phyloP scores from a whole-genome alignment of 345 rosid species.

The Eucalyptus marginata region DNA sequence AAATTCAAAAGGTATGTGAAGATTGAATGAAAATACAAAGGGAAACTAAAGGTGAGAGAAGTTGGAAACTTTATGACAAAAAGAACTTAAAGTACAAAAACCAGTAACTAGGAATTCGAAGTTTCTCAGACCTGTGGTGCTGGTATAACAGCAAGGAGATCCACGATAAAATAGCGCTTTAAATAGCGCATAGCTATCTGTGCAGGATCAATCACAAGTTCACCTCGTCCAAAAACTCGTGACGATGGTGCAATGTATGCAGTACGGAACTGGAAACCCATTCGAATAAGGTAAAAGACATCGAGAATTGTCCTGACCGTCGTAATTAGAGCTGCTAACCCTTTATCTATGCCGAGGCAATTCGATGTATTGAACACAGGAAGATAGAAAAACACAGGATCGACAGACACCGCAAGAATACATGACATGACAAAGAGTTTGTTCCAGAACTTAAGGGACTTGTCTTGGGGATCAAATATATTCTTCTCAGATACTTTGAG shows the following conservation, averaged over 20 bases:
- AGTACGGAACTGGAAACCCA: slow-evolving; percentile 74
- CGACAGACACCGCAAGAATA: slow-evolving; percentile 63
- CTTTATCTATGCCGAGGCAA: slow-evolving; percentile 54
- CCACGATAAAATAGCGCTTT: slow-evolving; percentile 57
- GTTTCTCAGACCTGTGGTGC: slow-evolving; percentile 55
- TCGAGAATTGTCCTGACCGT: slow-evolving; percentile 48
- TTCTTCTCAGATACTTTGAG: slow-evolving; percentile 57
- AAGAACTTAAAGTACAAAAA: background rate
- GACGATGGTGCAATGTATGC: slow-evolving; percentile 88
- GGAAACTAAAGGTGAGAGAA: background rate
- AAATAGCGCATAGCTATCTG: slow-evolving; percentile 62
- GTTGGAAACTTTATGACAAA: background rate
- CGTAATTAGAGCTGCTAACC: slow-evolving; percentile 48
- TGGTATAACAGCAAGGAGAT: slow-evolving; percentile 70
- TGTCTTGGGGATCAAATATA: slow-evolving; percentile 80
- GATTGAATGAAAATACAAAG: background rate
- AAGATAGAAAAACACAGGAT: slow-evolving; percentile 75
- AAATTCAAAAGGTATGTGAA: background rate
- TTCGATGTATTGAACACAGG: slow-evolving; percentile 42
- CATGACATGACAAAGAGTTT: slow-evolving; percentile 68
- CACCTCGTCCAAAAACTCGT: slow-evolving; percentile 89
- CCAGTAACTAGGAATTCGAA: background rate
- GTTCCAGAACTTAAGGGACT: slow-evolving; percentile 66
- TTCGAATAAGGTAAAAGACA: slow-evolving; percentile 49
- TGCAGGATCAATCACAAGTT: slow-evolving; percentile 81